These are phyloP conservation scores for Metschnikowia similis DNA, from an alignment of 805 yeast genomes.

Conservation along the genomic window DNA sequence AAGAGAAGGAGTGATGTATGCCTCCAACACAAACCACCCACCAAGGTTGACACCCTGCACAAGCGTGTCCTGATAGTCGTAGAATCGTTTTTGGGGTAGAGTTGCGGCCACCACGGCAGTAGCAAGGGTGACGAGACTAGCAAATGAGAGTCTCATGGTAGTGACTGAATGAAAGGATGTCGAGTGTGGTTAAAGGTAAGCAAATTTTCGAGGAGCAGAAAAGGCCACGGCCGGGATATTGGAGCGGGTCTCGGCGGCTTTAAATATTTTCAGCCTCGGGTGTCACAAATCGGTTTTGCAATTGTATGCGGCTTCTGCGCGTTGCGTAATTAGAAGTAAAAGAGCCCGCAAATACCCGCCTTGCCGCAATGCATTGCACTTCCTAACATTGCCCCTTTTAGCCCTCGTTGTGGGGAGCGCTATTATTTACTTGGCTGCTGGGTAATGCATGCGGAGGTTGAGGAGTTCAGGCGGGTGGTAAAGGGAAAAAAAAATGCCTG, in stretches of 20 bases:
- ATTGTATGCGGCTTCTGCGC: background rate
- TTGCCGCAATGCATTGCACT: background rate
- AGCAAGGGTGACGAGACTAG: constrained; percentile 9
- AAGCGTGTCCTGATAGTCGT: constrained; percentile 34
- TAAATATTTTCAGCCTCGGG: background rate
- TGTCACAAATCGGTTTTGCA: constrained; percentile 3
- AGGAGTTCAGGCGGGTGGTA: no score
- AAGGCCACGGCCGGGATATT: no score
- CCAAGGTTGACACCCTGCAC: constrained; percentile 77
- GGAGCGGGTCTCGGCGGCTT: background rate
- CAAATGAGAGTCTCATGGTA: constrained; percentile 7
- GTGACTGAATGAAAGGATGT: background rate
- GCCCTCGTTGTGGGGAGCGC: no score
- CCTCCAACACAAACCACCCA: constrained; percentile 88
- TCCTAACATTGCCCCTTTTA: background rate
- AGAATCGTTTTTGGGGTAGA: constrained; percentile 14
- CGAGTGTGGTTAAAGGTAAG: background rate
- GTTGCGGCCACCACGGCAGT: constrained; percentile 9
- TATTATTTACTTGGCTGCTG: no score
- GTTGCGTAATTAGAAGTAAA: background rate
- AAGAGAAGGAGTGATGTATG: constrained; percentile 77
- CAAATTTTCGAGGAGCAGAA: background rate
- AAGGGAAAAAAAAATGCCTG: background rate
- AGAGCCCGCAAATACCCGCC: background rate
- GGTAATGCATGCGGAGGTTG: no score